Base-by-base conservation (phyloP, 352 stramenopile genomes). In the Phytopythium oedochilum region DNA sequence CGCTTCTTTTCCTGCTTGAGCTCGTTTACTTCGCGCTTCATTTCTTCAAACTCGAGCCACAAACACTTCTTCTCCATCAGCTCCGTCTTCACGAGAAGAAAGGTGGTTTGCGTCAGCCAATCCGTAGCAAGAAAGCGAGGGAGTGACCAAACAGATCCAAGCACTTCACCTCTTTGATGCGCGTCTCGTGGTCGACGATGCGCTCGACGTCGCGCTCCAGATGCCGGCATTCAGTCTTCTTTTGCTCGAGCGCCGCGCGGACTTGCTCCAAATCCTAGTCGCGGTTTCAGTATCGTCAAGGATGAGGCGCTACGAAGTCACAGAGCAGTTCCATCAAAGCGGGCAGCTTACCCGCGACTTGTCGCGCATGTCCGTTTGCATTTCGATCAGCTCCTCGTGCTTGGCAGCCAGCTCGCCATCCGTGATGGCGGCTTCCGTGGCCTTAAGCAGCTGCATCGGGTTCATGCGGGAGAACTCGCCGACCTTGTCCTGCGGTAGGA, bases 401-500 rank as follows among this genome's bases (percentile, higher is more conserved):
- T 69, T 88, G n/a, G 51, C 57, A 6, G 70, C 73, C 59, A 96
- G 57, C 17, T 91, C 80, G 26, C 83, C 85, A 57, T 94, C 75
- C 18, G 72, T 70, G 15, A 96, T 81, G 0, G 86, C 86, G 2
- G 60, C 74, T 55, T 96, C 80, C 12, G 86, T 96, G 3, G 84
- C 84, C n/a, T 81, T 80, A 2, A 96, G 64, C 39, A 96, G 67
- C 62, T 88, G 69, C 42, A 82, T 68, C 0, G 81, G 55, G 51
- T 92, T 94, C 83, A 96, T 92, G 31, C 80, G 73, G n/a, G 86
- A 92, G 53, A 96, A 96, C 61, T 96, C 84, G 50, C 86, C 84
- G 18, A 96, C 96, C 67, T 96, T 97, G 63, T 99, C 96, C 68
- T 99, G 97, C 2, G 97, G 97, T 23, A 99, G 67, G 61, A 99